Evolutionary conservation across 2,329 filamentous ascomycete species (phyloP).

Genomic region (Trichoderma sp.): DNA sequence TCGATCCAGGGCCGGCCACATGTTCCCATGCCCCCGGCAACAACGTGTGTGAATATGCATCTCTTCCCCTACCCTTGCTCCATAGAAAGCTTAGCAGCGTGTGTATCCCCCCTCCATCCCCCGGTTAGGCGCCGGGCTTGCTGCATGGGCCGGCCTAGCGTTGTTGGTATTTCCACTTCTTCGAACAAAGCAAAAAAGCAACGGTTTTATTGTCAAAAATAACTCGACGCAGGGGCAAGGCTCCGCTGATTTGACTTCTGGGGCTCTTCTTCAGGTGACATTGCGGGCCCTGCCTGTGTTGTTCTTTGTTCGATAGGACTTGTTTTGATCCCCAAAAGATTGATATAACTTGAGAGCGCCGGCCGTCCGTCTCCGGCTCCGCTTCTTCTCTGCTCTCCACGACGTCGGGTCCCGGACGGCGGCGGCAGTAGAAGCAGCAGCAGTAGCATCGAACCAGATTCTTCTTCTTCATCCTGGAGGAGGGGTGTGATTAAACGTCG

Average conservation of each 20-base stretch:
- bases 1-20: background rate
- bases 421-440: conserved; percentile 15
- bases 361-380: background rate
- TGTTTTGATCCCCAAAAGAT: background rate
- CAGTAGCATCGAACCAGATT: background rate
- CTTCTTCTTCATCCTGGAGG: background rate
- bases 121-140: background rate
- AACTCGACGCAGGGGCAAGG: background rate
- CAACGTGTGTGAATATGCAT: background rate
- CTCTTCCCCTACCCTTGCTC: background rate
- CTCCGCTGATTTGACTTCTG: conserved; percentile 7
- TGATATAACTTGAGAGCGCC: conserved; percentile 4
- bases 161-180: background rate
- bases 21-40: background rate
- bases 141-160: conserved; percentile 8
- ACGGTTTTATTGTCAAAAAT: conserved; percentile 7
- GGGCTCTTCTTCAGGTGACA: conserved; percentile 10
- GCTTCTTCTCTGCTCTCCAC: background rate
- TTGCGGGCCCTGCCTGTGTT: background rate
- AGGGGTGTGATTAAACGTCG: background rate
- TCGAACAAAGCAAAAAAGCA: background rate
- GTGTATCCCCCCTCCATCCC: background rate
- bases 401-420: conserved; percentile 22
- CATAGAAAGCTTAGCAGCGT: background rate
- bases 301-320: background rate